Conservation (phyloP, 306 rosid genomes). For the Vigna radiata region DNA sequence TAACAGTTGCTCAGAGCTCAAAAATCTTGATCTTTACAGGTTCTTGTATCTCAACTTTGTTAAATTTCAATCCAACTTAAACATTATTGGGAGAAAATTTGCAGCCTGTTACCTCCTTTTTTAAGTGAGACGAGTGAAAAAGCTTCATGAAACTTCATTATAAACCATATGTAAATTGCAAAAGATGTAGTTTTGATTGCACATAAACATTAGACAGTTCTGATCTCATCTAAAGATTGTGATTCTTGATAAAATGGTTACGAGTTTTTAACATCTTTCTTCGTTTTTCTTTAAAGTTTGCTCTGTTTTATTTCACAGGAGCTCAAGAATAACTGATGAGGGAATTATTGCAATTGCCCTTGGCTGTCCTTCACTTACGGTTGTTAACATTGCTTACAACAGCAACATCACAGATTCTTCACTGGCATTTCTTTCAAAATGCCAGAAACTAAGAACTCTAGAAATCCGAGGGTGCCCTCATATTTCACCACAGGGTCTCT, state of each 20-base stretch:
- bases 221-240: slow-evolving; percentile 7
- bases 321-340: slow-evolving; percentile 59
- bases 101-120: neutral
- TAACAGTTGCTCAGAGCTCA: slow-evolving; percentile 56
- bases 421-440: slow-evolving; percentile 60
- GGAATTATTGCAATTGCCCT: slow-evolving; percentile 63
- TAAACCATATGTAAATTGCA: neutral
- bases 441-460: slow-evolving; percentile 57
- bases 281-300: neutral
- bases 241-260: slow-evolving; percentile 13
- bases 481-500: slow-evolving; percentile 64
- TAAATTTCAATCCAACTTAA: slow-evolving; percentile 25
- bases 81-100: neutral
- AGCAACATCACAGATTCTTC: slow-evolving; percentile 62
- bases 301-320: slow-evolving; percentile 49
- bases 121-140: neutral
- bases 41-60: slow-evolving; percentile 42
- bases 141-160: neutral
- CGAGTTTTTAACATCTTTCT: neutral
- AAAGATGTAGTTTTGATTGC: slow-evolving; percentile 9
- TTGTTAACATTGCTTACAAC: slow-evolving; percentile 69
- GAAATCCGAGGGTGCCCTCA: slow-evolving; percentile 67
- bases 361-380: slow-evolving; percentile 69
- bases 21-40: slow-evolving; percentile 69
- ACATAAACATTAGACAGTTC: slow-evolving; percentile 9